Conservation (phyloP, 257 asterid species). For the Eustoma russellianum region DNA sequence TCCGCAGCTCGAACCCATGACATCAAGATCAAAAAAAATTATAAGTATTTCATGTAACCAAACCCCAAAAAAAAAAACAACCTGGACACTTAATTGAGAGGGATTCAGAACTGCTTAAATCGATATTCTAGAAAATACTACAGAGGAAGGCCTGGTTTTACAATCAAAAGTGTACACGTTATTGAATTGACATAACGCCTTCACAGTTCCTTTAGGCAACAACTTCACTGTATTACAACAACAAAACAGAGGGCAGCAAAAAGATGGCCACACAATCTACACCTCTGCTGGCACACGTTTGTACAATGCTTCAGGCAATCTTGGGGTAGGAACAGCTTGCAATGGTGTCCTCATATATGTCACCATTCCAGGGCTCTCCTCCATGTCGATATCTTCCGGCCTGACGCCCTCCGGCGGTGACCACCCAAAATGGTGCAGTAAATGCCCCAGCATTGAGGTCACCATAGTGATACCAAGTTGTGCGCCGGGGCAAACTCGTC, state of each 20-base stretch:
- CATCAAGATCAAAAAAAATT: too few species aligned
- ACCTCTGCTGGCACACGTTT: constrained; percentile 47
- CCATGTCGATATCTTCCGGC: constrained; percentile 66
- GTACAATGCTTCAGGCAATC: constrained; percentile 49
- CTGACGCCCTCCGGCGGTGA: constrained; percentile 36
- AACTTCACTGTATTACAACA: too few species aligned
- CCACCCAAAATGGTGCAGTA: constrained; percentile 63
- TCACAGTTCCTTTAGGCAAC: too few species aligned
- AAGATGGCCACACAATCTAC: neutral
- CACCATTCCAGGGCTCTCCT: constrained; percentile 76
- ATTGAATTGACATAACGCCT: too few species aligned
- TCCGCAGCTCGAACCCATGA: too few species aligned
- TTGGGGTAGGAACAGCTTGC: constrained; percentile 48
- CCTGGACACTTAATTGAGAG: too few species aligned
- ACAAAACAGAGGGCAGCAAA: neutral
- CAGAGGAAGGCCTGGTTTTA: too few species aligned
- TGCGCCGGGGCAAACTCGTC: constrained; percentile 75
- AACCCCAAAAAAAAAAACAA: too few species aligned
- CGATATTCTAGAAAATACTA: too few species aligned
- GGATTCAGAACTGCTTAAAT: too few species aligned
- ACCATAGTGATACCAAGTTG: constrained; percentile 59
- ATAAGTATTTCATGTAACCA: too few species aligned
- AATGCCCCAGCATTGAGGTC: constrained; percentile 61
- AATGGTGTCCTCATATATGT: constrained; percentile 69
- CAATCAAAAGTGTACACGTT: too few species aligned